A percentile compares a stretch with the other conserved stretches of the same genome.
These are phyloP conservation scores for Russula compacta DNA, from an alignment of 768 basidiomycete species.

Conservation along the genomic window DNA sequence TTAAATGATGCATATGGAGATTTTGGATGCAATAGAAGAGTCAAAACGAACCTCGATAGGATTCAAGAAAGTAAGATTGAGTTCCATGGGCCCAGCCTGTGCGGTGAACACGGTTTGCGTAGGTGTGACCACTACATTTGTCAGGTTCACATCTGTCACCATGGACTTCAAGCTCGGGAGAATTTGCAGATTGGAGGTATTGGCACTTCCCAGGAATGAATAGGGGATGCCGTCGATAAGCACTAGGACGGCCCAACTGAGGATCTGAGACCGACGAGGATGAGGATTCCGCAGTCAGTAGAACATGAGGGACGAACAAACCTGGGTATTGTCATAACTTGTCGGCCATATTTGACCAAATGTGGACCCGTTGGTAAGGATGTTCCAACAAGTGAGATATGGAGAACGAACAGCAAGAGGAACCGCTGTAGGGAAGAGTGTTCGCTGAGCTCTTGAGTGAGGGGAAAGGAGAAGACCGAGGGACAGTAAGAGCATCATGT, in stretches of 20 bases:
- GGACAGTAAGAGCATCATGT: not conserved
- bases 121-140: constrained; percentile 26
- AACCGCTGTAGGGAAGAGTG: constrained; percentile 21
- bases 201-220: constrained; percentile 14
- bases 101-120: constrained; percentile 29
- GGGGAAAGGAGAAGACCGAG: not conserved
- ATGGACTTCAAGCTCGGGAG: not conserved
- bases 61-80: constrained; percentile 32
- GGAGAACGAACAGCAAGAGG: constrained; percentile 25
- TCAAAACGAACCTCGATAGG: constrained; percentile 30
- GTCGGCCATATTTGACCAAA: constrained; percentile 17
- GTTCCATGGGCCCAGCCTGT: constrained; percentile 29
- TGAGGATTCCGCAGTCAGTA: not conserved
- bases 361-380: not conserved
- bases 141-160: constrained; percentile 17
- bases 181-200: not conserved
- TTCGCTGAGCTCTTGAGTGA: not conserved
- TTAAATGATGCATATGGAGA: not conserved
- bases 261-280: not conserved
- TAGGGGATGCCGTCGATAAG: constrained; percentile 15
- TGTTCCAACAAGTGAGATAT: constrained; percentile 22
- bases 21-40: not conserved
- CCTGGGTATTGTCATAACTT: constrained; percentile 3
- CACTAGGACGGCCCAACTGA: constrained; percentile 11
- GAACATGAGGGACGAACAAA: not conserved